Evolutionary conservation across 768 basidiomycete species (phyloP).

Genomic region (Wakefieldia striispora): DNA sequence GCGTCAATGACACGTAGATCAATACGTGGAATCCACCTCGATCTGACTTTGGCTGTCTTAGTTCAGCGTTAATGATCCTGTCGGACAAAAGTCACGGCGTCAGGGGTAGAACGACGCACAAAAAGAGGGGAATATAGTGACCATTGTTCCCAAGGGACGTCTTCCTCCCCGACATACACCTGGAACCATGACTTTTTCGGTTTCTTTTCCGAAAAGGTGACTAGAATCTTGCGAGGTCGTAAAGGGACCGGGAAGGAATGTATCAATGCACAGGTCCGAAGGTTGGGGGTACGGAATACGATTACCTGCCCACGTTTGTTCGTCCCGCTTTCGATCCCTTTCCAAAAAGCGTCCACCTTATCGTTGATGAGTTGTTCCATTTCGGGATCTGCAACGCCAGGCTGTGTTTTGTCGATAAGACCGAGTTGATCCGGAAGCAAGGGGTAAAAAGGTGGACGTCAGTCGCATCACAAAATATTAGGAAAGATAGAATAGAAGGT

Average conservation of each 20-base stretch:
- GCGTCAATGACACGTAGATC: not conserved
- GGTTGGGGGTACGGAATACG: not conserved
- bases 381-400: slow-evolving; percentile 71
- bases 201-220: slow-evolving; percentile 76
- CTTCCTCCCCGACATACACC: slow-evolving; percentile 70
- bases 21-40: slow-evolving; percentile 40
- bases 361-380: slow-evolving; percentile 72
- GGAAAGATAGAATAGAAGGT: no score
- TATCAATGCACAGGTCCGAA: not conserved
- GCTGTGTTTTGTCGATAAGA: slow-evolving; percentile 39
- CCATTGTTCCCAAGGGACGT: slow-evolving; percentile 89
- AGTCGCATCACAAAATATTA: not conserved
- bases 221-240: slow-evolving; percentile 43
- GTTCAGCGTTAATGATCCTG: slow-evolving; percentile 80
- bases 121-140: slow-evolving; percentile 26
- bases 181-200: slow-evolving; percentile 80
- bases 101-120: not conserved
- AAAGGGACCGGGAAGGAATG: slow-evolving; percentile 18
- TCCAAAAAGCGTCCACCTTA: slow-evolving; percentile 80
- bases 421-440: not conserved
- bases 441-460: not conserved
- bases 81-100: not conserved
- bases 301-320: slow-evolving; percentile 69
- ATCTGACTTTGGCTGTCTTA: slow-evolving; percentile 68
- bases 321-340: slow-evolving; percentile 59